Evolutionary conservation across 2,329 filamentous ascomycete species (phyloP).

Genomic region (Dendryphion nanum): DNA sequence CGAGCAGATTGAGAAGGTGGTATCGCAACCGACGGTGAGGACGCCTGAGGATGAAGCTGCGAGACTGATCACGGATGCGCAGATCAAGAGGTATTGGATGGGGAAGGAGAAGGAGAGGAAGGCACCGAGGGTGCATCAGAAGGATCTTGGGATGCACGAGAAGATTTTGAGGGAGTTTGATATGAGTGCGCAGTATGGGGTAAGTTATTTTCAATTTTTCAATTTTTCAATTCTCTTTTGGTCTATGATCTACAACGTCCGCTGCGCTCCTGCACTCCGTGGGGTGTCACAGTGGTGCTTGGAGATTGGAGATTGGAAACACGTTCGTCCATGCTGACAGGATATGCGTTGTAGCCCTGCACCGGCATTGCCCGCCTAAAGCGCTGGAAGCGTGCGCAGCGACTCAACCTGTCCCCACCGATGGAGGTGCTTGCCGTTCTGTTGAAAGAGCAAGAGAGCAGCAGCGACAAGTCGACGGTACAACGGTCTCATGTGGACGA

Average conservation of each 20-base stretch:
- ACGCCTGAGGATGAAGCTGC: constrained; percentile 55
- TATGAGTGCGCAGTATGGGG: constrained; percentile 85
- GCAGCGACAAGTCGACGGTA: constrained; percentile 49
- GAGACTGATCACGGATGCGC: constrained; percentile 62
- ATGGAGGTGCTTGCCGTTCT: constrained; percentile 87
- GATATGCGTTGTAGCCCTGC: constrained; percentile 63
- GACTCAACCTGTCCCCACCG: constrained; percentile 80
- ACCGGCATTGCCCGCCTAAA: constrained; percentile 78
- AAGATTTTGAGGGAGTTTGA: constrained; percentile 92
- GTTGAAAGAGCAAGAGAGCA: constrained; percentile 62
- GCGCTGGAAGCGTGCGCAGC: constrained; percentile 84
- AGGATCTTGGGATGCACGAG: constrained; percentile 69
- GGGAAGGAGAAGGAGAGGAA: constrained; percentile 66
- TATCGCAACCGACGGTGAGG: constrained; percentile 20
- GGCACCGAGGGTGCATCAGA: constrained; percentile 74
- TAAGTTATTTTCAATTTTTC: constrained; percentile 51
- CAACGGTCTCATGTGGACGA: constrained; percentile 76
- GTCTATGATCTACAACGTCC: too few species aligned
- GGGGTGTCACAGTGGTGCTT: too few species aligned
- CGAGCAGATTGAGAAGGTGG: constrained; percentile 35
- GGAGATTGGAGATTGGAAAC: not conserved
- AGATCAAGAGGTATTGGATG: constrained; percentile 77
- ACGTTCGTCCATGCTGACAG: constrained; percentile 14
- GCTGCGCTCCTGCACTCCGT: too few species aligned
- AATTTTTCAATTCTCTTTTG: not conserved